A percentile compares a stretch with the other conserved stretches of the same genome.
phyloP scores from a whole-genome alignment of 306 rosid genomes.

The Comarum palustre region DNA sequence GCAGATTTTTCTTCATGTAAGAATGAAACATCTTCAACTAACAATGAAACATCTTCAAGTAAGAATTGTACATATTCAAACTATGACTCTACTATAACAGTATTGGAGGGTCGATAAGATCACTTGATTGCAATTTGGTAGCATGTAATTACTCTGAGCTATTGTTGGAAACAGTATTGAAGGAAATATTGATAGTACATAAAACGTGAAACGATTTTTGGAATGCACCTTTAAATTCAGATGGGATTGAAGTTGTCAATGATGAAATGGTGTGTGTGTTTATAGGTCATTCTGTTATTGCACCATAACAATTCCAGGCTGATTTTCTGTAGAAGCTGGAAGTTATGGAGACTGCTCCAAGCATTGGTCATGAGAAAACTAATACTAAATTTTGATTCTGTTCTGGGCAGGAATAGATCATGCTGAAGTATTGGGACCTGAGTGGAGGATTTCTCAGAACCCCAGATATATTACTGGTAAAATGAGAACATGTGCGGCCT shows the following conservation, averaged over 20 bases:
- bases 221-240: neutral
- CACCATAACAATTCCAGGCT: constrained; percentile 3
- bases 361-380: neutral
- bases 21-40: neutral
- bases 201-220: neutral
- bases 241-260: neutral
- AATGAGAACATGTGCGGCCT: neutral
- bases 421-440: neutral
- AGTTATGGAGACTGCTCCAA: neutral
- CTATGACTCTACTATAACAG: constrained; percentile 37
- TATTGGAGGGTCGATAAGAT: constrained; percentile 44
- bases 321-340: neutral
- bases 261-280: neutral
- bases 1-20: constrained; percentile 2
- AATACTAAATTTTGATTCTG: neutral
- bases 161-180: neutral
- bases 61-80: constrained; percentile 25
- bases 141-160: neutral
- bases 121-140: constrained; percentile 3
- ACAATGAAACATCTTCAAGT: constrained; percentile 1
- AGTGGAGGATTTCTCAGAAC: neutral
- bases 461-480: neutral
- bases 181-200: neutral
- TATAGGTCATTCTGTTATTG: neutral
- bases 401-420: constrained; percentile 3